Conservation (phyloP, 495 filamentous ascomycete species). For the Arthonia radiata region DNA sequence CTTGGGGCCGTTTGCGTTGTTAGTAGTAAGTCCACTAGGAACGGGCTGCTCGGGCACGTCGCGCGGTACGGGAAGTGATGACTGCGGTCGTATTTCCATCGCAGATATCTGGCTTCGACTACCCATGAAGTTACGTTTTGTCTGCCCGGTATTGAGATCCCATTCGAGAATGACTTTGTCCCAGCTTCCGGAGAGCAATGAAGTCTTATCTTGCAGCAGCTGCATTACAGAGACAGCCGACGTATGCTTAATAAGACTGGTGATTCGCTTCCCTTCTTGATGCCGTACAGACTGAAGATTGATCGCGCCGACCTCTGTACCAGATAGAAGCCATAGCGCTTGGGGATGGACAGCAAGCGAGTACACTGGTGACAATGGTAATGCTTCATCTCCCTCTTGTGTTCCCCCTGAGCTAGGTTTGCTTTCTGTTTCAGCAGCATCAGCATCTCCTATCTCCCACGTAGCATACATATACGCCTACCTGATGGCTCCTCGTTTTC, state of each 20-base stretch:
- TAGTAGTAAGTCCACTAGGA: too few relatives aligned
- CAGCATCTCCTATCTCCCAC: conserved; percentile 21
- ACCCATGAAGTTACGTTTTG: conserved; percentile 46
- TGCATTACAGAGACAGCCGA: conserved; percentile 78
- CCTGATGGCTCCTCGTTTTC: conserved; percentile 42
- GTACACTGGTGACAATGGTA: conserved; percentile 62
- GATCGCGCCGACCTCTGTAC: conserved; percentile 73
- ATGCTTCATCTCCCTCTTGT: conserved; percentile 21
- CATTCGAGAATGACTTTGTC: conserved; percentile 84
- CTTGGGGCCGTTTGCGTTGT: too few relatives aligned
- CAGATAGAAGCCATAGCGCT: conserved; percentile 74
- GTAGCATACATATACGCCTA: conserved; percentile 4
- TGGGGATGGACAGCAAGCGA: conserved; percentile 76
- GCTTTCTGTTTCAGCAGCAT: conserved; percentile 8
- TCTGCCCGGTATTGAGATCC: conserved; percentile 76
- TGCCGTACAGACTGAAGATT: conserved; percentile 88
- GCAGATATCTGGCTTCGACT: conserved; percentile 67
- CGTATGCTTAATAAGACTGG: conserved; percentile 56
- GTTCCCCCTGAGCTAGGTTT: conserved; percentile 10
- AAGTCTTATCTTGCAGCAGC: conserved; percentile 63
- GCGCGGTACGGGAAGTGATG: conserved; percentile 45
- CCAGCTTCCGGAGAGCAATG: conserved; percentile 83
- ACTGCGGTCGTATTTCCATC: conserved; percentile 63
- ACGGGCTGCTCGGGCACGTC: too few relatives aligned
- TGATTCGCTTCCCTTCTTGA: conserved; percentile 75